Conservation (phyloP, 768 basidiomycete species). For the Phylloporus sp. region DNA sequence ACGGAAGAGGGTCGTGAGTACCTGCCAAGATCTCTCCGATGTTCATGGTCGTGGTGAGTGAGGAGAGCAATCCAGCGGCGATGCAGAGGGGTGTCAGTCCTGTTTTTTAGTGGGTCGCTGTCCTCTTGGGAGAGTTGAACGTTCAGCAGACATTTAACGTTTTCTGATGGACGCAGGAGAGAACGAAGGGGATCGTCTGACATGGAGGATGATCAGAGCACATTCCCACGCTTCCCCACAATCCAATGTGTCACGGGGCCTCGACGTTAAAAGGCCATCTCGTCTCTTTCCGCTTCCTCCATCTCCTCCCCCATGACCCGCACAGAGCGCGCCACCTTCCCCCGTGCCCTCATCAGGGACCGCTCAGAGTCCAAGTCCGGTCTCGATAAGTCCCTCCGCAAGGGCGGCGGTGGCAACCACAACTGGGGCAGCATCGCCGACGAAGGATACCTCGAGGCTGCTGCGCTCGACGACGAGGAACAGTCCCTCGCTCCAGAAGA, state of each 20-base stretch:
- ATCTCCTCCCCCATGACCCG: conserved; percentile 59
- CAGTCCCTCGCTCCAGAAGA: conserved; percentile 38
- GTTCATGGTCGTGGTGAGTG: conserved; percentile 41
- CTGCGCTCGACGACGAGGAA: conserved; percentile 56
- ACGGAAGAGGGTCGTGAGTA: conserved; percentile 12
- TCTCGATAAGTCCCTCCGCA: conserved; percentile 65
- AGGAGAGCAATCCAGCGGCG: conserved; percentile 41
- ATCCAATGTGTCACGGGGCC: neutral
- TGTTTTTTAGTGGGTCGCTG: neutral
- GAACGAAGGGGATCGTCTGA: conserved; percentile 16
- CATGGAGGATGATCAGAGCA: neutral
- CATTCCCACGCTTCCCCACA: conserved; percentile 32
- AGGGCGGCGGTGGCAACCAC: conserved; percentile 76
- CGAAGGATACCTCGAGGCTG: conserved; percentile 58
- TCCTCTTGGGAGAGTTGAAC: conserved; percentile 24
- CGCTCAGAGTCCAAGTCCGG: conserved; percentile 79
- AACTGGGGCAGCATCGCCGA: conserved; percentile 79
- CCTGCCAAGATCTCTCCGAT: conserved; percentile 53
- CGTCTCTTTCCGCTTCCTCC: neutral
- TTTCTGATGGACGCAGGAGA: conserved; percentile 42
- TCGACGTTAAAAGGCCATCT: neutral
- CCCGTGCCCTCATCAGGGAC: conserved; percentile 70
- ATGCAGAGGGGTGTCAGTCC: neutral
- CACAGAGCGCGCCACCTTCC: conserved; percentile 68
- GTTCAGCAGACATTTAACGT: conserved; percentile 42